Conservation (phyloP, 495 filamentous ascomycete genomes). For the Glutinoglossum americanum region DNA sequence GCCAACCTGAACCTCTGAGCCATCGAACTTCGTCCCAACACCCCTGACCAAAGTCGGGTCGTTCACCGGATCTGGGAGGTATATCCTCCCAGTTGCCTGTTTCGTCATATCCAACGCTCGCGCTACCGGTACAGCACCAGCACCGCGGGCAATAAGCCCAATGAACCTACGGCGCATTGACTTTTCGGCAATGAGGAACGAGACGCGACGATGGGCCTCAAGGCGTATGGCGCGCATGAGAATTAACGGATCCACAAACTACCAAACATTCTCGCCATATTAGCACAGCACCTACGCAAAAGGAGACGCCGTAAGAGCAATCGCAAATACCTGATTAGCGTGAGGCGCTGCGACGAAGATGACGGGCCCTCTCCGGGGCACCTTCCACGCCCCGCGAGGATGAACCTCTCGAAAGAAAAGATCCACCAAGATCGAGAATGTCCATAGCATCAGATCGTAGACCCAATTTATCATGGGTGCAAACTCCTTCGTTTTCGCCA, state of each 20-base stretch:
- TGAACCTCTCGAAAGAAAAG: constrained; percentile 97
- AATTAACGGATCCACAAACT: constrained; percentile 92
- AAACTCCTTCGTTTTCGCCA: constrained; percentile 30
- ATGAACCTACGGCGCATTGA: constrained; percentile 78
- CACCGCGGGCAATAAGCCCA: constrained; percentile 52
- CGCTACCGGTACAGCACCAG: constrained; percentile 74
- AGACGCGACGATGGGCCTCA: constrained; percentile 71
- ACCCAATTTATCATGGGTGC: constrained; percentile 49
- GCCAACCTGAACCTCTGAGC: constrained; percentile 45
- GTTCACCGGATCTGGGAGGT: constrained; percentile 71
- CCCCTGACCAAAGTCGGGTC: constrained; percentile 73
- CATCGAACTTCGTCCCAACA: constrained; percentile 66
- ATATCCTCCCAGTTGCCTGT: constrained; percentile 57
- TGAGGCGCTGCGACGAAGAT: constrained; percentile 97
- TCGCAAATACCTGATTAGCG: constrained; percentile 66
- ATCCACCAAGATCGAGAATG: constrained; percentile 66
- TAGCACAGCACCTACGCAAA: background rate
- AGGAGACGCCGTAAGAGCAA: background rate
- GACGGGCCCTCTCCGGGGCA: constrained; percentile 67
- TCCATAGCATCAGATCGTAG: constrained; percentile 68
- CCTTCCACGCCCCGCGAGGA: constrained; percentile 80
- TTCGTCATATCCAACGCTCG: constrained; percentile 76
- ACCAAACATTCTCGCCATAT: background rate
- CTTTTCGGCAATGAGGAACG: constrained; percentile 84
- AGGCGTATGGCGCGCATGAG: constrained; percentile 71